Base-by-base conservation (phyloP, 176 grass and related monocot genomes). In the Olyra latifolia region DNA sequence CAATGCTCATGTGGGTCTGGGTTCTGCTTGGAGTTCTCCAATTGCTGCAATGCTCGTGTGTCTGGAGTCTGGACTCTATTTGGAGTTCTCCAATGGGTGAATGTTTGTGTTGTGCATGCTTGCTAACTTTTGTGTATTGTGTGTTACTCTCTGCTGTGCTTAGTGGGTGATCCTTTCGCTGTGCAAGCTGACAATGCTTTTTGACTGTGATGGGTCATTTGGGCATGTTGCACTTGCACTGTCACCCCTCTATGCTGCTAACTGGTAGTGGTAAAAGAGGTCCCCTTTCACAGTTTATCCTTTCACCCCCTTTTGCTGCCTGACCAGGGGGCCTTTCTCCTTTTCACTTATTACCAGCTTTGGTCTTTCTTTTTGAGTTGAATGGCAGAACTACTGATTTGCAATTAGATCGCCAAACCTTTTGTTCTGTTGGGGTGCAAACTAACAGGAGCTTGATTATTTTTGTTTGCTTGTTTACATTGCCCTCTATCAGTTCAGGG, bases 101-200 rank as follows among this genome's bases (percentile, higher is more conserved):
- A 50, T 52, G 80, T 57, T 13, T 63, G 42, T 32, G 27, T 22
- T 46, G 38, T 85, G 83, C 83, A 60, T 84, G 72, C 41, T 84
- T 68, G 9, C 64, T 4, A 54, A 76, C 71, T 77, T 82, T 13
- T 82, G 85, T 65, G 54, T 23, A 54, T 77, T 82, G 64, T 80
- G 60, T 29, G 63, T 22, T 64, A 20, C 55, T 58, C 54, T 48
- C 63, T 45, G 12, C 73, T 70, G 16, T 69, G 43, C 49, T 81
- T 64, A 53, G 71, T 82, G 72, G 72, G 19, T 68, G 60, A 86
- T 75, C 77, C 60, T 81, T 86, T 61, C 42, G 44, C 71, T 76
- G 62, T 82, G 64, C 65, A 62, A 87, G 71, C 62, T 69, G 30
- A 32, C 53, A 62, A 38, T 74, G 60, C 48, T 60, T 75, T 35